Base-by-base conservation (phyloP, 192 early-diverging fungal species). In the Coemansia sp. region DNA sequence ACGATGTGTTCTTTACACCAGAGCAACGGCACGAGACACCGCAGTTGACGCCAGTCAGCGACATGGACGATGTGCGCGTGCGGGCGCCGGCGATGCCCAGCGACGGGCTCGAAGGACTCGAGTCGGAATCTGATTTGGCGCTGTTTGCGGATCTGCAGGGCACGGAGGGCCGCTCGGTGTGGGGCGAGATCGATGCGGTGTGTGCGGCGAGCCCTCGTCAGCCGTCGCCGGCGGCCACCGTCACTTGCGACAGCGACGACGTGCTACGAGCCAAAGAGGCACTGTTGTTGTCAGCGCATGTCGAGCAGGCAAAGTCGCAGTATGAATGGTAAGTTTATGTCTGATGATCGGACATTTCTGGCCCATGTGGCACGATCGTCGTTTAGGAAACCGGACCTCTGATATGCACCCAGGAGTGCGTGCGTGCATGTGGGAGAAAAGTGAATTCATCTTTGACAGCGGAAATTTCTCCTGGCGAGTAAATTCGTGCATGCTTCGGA, bases 1-100 rank as follows among this genome's bases (percentile, higher is more conserved):
- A 80, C 66, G 77, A 80, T 26, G 77, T 80, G 58, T 80, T 80
- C 24, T 73, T 80, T 48, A 80, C 77, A 17, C 72, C 71, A 18
- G 77, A 80, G 34, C 67, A 80, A 56, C 77, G 72, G 47, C 68
- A 62, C 55, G 65, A 67, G 44, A 68, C 77, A 53, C 71, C 77
- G 38, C 67, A 70, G 42, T 66, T 80, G 54, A 80, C 77, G 11
- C 77, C 77, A 3, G 77, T 80, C 53, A 80, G 71, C 77, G 65
- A 74, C 25, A 26, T 63, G 3, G 71, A 80, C 36, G 71, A 80
- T 37, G 59, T 60, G n/a, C 77, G 77, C 20, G 24, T 52, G 54
- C 71, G 71, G 37, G 64, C 58, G 12, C 64, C 57, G 9, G 52
- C 67, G 23, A 64, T 61, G 56, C 71, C 72, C 37, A 60, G 68